These are phyloP conservation scores for Botrytis elliptica DNA, from an alignment of 2,329 filamentous ascomycete genomes.

Conservation along the genomic window DNA sequence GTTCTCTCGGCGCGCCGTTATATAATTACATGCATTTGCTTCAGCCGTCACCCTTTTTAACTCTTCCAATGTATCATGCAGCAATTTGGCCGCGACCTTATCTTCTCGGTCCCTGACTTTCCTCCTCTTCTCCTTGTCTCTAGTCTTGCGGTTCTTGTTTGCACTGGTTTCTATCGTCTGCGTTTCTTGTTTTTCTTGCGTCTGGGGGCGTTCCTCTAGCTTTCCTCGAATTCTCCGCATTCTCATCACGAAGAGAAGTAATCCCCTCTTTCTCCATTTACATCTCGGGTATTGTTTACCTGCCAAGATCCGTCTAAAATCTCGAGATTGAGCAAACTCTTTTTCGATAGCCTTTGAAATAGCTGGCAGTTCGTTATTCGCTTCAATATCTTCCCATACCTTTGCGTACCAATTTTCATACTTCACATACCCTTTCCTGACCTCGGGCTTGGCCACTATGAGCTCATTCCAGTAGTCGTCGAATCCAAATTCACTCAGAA, in stretches of 20 bases:
- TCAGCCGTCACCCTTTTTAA: accelerated
- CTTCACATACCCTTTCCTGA: not conserved
- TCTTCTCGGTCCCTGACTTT: not conserved
- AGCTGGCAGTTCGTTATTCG: not conserved
- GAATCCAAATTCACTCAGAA: not conserved
- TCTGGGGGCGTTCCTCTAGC: too few relatives aligned
- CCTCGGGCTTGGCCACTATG: not conserved
- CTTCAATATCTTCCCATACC: not conserved
- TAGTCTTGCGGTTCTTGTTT: not conserved
- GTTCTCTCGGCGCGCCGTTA: not conserved
- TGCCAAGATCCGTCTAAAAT: not conserved
- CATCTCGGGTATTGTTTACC: not conserved
- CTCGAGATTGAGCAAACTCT: not conserved
- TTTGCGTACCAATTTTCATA: not conserved
- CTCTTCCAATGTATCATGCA: not conserved
- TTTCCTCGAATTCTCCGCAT: not conserved
- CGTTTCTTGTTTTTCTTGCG: not conserved
- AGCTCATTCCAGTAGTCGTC: not conserved
- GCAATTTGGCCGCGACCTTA: not conserved
- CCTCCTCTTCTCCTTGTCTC: not conserved
- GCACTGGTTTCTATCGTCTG: not conserved
- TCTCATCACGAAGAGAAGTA: not conserved
- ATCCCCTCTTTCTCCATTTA: not conserved
- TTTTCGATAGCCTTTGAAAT: not conserved
- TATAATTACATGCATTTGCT: accelerated